phyloP scores from a whole-genome alignment of 495 filamentous ascomycete species.

The Hypomontagnella monticulosa region DNA sequence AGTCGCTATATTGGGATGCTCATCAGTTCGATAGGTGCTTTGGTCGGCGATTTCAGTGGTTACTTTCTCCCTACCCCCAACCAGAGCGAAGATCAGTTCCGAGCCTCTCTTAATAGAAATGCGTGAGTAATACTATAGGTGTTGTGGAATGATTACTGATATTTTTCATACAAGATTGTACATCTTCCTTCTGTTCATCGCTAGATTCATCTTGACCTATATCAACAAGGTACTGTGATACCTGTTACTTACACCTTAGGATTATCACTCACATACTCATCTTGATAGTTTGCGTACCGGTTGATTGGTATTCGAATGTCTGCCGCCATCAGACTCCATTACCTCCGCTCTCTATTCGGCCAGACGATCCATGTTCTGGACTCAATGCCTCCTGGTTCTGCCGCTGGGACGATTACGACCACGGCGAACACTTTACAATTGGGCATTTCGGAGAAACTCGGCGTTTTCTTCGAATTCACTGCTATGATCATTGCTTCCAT shows the following conservation, averaged over 20 bases:
- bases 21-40: constrained; percentile 33
- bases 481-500: constrained; percentile 55
- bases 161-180: constrained; percentile 33
- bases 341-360: constrained; percentile 61
- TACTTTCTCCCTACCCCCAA: constrained; percentile 42
- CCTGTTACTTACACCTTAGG: background rate
- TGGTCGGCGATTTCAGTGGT: constrained; percentile 45
- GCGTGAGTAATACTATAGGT: constrained; percentile 22
- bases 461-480: constrained; percentile 54
- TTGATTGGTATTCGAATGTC: constrained; percentile 62
- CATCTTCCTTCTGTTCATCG: constrained; percentile 55
- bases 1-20: constrained; percentile 12
- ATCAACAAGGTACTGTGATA: constrained; percentile 52
- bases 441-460: constrained; percentile 67
- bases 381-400: constrained; percentile 62
- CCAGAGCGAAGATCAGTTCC: constrained; percentile 35
- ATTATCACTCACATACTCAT: constrained; percentile 22
- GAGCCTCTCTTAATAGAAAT: constrained; percentile 38
- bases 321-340: constrained; percentile 61
- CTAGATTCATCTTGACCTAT: constrained; percentile 56
- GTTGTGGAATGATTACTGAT: constrained; percentile 9
- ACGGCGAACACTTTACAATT: constrained; percentile 68
- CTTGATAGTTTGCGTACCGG: constrained; percentile 53
- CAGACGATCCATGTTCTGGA: constrained; percentile 67
- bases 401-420: constrained; percentile 67